phyloP scores from a whole-genome alignment of 2,329 filamentous ascomycete species.

The Fusarium denticulatum region DNA sequence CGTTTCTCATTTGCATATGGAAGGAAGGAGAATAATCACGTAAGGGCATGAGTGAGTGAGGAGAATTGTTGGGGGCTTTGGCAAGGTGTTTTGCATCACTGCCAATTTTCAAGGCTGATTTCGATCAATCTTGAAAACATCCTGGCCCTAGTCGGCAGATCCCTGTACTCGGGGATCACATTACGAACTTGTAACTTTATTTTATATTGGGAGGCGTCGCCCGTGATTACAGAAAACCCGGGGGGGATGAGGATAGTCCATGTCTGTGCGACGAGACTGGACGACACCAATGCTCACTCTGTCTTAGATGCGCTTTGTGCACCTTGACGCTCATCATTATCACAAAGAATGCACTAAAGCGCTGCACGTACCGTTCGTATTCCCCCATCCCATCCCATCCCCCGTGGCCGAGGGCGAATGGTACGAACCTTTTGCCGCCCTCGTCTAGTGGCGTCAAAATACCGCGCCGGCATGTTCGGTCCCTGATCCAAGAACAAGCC shows the following conservation, averaged over 20 bases:
- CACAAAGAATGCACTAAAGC: background rate
- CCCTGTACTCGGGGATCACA: constrained; percentile 17
- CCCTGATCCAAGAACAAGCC: background rate
- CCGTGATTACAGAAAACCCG: constrained; percentile 15
- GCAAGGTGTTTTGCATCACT: constrained; percentile 11
- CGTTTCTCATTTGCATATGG: background rate
- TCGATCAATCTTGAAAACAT: background rate
- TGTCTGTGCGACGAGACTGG: constrained; percentile 21
- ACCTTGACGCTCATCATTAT: background rate
- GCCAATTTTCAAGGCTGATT: constrained; percentile 13
- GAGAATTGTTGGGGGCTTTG: background rate
- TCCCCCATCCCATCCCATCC: background rate
- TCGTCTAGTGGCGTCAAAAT: constrained; percentile 12
- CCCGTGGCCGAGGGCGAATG: background rate
- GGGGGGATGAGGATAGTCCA: background rate
- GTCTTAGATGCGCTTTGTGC: constrained; percentile 9
- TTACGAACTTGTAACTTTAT: constrained; percentile 29
- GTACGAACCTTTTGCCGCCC: background rate
- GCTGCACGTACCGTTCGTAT: background rate
- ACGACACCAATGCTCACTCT: background rate
- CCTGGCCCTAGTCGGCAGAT: background rate
- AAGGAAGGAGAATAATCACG: background rate
- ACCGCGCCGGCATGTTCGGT: background rate
- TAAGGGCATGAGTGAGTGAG: background rate
- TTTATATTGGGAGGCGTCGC: constrained; percentile 25